Evolutionary conservation across 371 early-diverging fungal species (phyloP).

Genomic region (Zopfochytrium polystomum): DNA sequence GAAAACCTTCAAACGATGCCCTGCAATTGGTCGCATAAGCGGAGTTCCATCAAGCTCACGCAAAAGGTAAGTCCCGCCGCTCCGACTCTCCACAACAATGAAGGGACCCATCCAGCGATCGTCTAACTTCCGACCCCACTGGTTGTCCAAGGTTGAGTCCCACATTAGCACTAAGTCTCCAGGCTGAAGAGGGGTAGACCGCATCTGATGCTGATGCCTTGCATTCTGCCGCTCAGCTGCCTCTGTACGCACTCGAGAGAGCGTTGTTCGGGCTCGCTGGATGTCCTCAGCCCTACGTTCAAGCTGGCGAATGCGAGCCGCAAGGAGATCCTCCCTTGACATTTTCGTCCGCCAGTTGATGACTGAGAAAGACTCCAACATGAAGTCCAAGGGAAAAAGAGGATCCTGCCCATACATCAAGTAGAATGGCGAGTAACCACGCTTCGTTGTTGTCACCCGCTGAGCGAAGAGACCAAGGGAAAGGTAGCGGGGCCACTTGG

Average conservation of each 20-base stretch:
- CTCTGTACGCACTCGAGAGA: too few species aligned
- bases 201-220: background rate
- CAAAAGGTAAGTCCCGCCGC: conserved; percentile 7
- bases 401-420: conserved; percentile 10
- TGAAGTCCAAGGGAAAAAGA: conserved; percentile 10
- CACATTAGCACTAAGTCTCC: conserved; percentile 11
- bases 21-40: background rate
- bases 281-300: background rate
- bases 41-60: conserved; percentile 1
- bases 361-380: background rate
- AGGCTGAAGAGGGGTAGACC: background rate
- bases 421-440: conserved; percentile 3
- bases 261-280: background rate
- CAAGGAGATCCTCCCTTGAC: conserved; percentile 6
- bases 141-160: conserved; percentile 2
- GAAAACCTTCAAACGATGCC: conserved; percentile 8
- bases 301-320: conserved; percentile 9
- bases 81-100: background rate
- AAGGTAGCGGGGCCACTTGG: conserved; percentile 1
- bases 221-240: too few species aligned
- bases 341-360: background rate
- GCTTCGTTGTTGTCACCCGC: background rate
- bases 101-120: conserved; percentile 8
- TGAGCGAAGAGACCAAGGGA: background rate
- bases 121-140: conserved; percentile 9